Percentiles rank a stretch among this genome's conserved stretches.
These are phyloP conservation scores for Penicillium bovifimosum DNA, from an alignment of 495 filamentous ascomycete genomes.

Conservation along the genomic window DNA sequence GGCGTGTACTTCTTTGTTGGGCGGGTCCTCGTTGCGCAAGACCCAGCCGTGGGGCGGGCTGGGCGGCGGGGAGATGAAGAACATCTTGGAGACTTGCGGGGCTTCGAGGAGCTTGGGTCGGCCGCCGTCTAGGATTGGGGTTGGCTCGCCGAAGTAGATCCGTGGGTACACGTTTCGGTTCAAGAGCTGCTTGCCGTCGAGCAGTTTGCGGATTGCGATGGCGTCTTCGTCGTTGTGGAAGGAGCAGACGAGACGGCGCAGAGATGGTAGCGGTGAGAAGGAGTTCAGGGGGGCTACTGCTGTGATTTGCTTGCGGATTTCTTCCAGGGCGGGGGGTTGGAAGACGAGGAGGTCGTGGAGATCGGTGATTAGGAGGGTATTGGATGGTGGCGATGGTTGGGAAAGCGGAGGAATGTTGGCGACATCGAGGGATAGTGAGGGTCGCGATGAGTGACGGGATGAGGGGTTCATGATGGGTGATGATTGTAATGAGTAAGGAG, in stretches of 20 bases:
- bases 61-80: slow-evolving; percentile 95
- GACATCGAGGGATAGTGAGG: slow-evolving; percentile 75
- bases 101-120: slow-evolving; percentile 58
- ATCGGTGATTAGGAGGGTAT: slow-evolving; percentile 90
- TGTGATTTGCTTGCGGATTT: slow-evolving; percentile 66
- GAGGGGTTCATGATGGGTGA: slow-evolving; percentile 33
- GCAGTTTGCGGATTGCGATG: slow-evolving; percentile 61
- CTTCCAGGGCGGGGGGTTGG: slow-evolving; percentile 64
- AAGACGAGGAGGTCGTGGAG: slow-evolving; percentile 75
- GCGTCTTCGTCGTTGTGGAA: slow-evolving; percentile 72
- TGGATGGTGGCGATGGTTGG: slow-evolving; percentile 79
- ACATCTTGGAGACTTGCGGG: slow-evolving; percentile 82
- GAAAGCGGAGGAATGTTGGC: slow-evolving; percentile 69
- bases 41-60: slow-evolving; percentile 92
- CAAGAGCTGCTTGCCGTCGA: slow-evolving; percentile 66
- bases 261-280: slow-evolving; percentile 87
- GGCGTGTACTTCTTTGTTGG: slow-evolving; percentile 90
- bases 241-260: slow-evolving; percentile 86
- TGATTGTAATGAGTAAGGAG: slow-evolving; percentile 22
- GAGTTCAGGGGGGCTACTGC: slow-evolving; percentile 67
- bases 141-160: slow-evolving; percentile 85
- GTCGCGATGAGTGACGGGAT: slow-evolving; percentile 33
- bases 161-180: slow-evolving; percentile 54
- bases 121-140: slow-evolving; percentile 53
- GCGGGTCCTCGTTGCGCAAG: slow-evolving; percentile 79